phyloP scores from a whole-genome alignment of 208 protist species.

The Jaenimonas drosophilae region DNA sequence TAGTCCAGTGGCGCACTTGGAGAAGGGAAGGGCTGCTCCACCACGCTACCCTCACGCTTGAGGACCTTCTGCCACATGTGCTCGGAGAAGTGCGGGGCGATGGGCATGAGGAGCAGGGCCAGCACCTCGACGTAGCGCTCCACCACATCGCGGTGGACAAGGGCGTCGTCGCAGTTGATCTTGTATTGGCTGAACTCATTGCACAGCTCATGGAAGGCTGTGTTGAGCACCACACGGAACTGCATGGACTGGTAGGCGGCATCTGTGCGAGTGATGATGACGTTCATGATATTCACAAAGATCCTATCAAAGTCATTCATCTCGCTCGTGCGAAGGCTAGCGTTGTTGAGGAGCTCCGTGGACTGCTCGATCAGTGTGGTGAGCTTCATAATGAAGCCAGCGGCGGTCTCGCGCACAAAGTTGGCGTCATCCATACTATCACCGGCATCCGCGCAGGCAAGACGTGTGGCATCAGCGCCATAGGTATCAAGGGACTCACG shows the following conservation, averaged over 20 bases:
- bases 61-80: constrained; percentile 92
- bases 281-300: constrained; percentile 93
- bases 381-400: constrained; percentile 95
- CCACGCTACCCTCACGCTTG: constrained; percentile 25
- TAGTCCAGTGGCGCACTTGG: constrained; percentile 66
- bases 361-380: constrained; percentile 93
- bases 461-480: constrained; percentile 89
- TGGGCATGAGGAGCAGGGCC: constrained; percentile 92
- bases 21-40: constrained; percentile 48
- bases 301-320: constrained; percentile 83
- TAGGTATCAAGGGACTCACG: constrained; percentile 76
- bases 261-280: constrained; percentile 78
- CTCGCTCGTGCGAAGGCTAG: constrained; percentile 41
- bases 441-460: constrained; percentile 98
- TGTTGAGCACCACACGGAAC: constrained; percentile 94
- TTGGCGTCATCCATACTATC: constrained; percentile 99
- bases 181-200: constrained; percentile 92
- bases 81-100: constrained; percentile 96
- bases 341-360: constrained; percentile 47
- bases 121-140: constrained; percentile 89
- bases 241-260: constrained; percentile 88
- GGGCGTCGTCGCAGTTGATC: constrained; percentile 55
- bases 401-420: constrained; percentile 92
- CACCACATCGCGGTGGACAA: constrained; percentile 68
- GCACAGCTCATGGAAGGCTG: constrained; percentile 92